phyloP scores from a whole-genome alignment of 768 basidiomycete genomes.

The Galerina sulciceps region DNA sequence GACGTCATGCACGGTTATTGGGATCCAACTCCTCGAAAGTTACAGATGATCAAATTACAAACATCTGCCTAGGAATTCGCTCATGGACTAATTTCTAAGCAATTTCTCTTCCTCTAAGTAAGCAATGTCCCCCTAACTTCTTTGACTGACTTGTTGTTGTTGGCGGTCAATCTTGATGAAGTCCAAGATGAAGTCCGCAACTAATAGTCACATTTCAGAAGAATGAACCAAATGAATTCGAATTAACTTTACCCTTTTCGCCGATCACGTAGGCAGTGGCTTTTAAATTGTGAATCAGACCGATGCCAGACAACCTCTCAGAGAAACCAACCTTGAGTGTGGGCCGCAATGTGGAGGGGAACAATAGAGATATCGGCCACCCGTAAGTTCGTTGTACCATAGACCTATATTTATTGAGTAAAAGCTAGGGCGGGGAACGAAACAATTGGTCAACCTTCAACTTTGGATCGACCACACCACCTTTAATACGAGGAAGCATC shows the following conservation, averaged over 20 bases:
- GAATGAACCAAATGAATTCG: neutral
- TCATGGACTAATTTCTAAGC: too few species aligned
- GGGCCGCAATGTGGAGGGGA: slow-evolving; percentile 53
- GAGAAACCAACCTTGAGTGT: slow-evolving; percentile 41
- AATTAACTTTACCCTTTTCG: slow-evolving; percentile 2
- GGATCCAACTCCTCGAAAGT: too few species aligned
- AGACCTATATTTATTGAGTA: slow-evolving; percentile 40
- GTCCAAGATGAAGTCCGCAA: neutral
- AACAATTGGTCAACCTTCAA: slow-evolving; percentile 37
- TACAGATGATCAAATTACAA: too few species aligned
- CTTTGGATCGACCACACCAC: slow-evolving; percentile 54
- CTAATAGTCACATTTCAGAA: slow-evolving; percentile 1
- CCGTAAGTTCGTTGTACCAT: slow-evolving; percentile 61
- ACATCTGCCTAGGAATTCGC: too few species aligned
- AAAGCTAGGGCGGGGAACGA: too few species aligned
- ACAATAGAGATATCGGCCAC: slow-evolving; percentile 59
- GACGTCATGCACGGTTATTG: too few species aligned
- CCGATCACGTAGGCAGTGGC: slow-evolving; percentile 10
- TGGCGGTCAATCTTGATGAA: neutral
- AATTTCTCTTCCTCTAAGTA: too few species aligned
- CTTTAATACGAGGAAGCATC: slow-evolving; percentile 55
- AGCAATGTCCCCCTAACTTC: neutral
- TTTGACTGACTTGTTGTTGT: neutral
- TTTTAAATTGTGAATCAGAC: neutral
- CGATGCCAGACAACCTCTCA: neutral